Evolutionary conservation across 495 filamentous ascomycete genomes (phyloP), one percentile per base, ranked within the genome.

Genomic region (Hamigera avellanea): DNA sequence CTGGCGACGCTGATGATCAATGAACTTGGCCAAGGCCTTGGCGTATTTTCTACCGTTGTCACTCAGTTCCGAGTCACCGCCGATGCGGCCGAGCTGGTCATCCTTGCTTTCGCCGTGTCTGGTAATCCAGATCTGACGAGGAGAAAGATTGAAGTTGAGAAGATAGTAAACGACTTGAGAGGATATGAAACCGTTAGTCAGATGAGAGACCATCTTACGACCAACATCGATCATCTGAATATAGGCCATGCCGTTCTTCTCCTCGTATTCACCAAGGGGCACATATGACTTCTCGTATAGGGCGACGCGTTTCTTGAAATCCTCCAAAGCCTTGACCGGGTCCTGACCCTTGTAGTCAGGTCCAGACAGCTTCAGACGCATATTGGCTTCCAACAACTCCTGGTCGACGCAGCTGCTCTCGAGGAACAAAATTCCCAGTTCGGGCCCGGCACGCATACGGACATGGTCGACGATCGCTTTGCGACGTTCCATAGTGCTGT

Each of bases 141-240:
- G 86, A 0, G 91, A 84, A 13, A 98, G 70, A 44, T 96, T 95
- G 68, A 98, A 98, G 39, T 93, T 95, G 6, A 89, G 76, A 2
- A 96, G 69, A 48, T 95, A 98, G 43, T 88, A 91, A 13, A 86
- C 83, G 28, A 89, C 86, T 38, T 93, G 85, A 17, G 81, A 81
- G 30, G 84, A 83, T 16, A 98, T 70, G 57, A 98, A 98, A 1
- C 91, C 91, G 40, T 79, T 76, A 30, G 94, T 80, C 44, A 89
- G 86, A 48, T 89, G 83, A 13, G 87, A 78, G 17, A 95, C 78
- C 19, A 98, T 68, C 57, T 98, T 96, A 26, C 88, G 78, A 26
- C 91, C 91, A 14, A 98, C 91, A 54, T 98, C 91, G 32, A 95
- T 93, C 86, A 98, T 95, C 70, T 87, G 58, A 32, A 98, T 86